Conservation (phyloP, 805 yeast genomes). For the Yarrowia sp. region DNA sequence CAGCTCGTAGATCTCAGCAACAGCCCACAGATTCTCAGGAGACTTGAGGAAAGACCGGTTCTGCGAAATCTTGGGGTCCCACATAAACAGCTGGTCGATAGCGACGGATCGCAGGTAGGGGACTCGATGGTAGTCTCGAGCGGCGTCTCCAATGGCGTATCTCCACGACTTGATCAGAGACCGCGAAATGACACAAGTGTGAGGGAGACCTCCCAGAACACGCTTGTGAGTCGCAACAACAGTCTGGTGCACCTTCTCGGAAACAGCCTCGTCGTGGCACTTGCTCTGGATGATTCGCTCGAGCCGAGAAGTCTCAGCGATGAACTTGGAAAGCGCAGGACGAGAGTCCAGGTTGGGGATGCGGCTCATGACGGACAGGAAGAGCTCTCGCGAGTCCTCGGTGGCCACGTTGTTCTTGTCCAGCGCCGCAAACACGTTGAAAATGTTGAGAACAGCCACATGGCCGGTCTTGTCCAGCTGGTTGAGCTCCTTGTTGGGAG, state of each 20-base stretch:
- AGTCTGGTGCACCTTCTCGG: background rate
- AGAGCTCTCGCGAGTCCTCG: background rate
- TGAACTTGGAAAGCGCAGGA: background rate
- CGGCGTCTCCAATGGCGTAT: constrained; percentile 15
- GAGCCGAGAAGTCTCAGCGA: background rate
- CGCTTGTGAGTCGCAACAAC: background rate
- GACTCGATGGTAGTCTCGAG: background rate
- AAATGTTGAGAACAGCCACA: background rate
- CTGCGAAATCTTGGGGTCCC: constrained; percentile 24
- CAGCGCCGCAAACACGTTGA: background rate
- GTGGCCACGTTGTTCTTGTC: background rate
- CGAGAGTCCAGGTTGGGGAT: background rate
- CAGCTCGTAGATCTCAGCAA: constrained; percentile 18
- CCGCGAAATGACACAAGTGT: constrained; percentile 1
- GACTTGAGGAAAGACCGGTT: constrained; percentile 8
- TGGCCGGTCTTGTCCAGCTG: background rate
- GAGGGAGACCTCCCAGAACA: background rate
- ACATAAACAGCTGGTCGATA: constrained; percentile 1
- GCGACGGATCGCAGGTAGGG: background rate
- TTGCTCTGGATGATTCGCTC: constrained; percentile 1
- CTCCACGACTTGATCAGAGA: constrained; percentile 8
- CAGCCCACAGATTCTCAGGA: constrained; percentile 8
- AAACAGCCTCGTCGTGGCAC: background rate
- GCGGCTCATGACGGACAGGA: background rate
- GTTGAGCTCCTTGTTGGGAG: background rate